Evolutionary conservation across 1,284 basidiomycete genomes (phyloP), one percentile per base, ranked within the genome.

Genomic region (Cutaneotrichosporon cutaneum): DNA sequence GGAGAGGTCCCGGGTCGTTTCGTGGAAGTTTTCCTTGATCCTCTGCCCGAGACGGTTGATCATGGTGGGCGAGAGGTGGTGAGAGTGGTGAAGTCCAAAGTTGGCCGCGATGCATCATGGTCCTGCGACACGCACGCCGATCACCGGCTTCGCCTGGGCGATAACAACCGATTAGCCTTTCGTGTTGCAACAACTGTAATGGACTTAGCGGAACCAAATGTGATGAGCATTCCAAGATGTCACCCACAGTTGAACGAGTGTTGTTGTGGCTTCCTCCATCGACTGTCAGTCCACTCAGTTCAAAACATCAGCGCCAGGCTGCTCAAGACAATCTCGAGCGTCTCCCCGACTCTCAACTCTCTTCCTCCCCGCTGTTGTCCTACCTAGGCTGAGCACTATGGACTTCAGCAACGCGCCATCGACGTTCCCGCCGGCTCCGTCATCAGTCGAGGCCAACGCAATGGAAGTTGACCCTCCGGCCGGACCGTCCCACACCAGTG

Each of bases 21-120:
- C 79, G 39, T 79, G 77, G 59, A 81, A 79, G 67, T 80, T 80
- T 66, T 81, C 80, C 62, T 73, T 76, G 59, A 81, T 75, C 54
- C 80, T 68, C 68, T 80, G 79, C 18, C 74, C 73, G 13, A 81
- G 74, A 14, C 80, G 69, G 63, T 75, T 76, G 60, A 80, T 66
- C 64, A 66, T 63, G 56, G 35, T 50, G 60, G 54, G 57, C 60
- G 57, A 60, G 54, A 30, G 24, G 30, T 22, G 13, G 27, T 21
- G 44, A 13, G 14, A 21, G 18, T 27, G 27, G 27, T 16, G 58
- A 35, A 39, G 18, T 26, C 18, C 4, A 42, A 27, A 44, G 51
- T 35, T 22, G 32, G 18, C 39, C 18, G 18, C 7, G 39, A 42
- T n/a, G 39, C 39, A 42, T 42, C 39, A n/a, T 42, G 16, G 39